phyloP scores from a whole-genome alignment of 192 early-diverging fungal species.

The Geranomyces michiganensis region DNA sequence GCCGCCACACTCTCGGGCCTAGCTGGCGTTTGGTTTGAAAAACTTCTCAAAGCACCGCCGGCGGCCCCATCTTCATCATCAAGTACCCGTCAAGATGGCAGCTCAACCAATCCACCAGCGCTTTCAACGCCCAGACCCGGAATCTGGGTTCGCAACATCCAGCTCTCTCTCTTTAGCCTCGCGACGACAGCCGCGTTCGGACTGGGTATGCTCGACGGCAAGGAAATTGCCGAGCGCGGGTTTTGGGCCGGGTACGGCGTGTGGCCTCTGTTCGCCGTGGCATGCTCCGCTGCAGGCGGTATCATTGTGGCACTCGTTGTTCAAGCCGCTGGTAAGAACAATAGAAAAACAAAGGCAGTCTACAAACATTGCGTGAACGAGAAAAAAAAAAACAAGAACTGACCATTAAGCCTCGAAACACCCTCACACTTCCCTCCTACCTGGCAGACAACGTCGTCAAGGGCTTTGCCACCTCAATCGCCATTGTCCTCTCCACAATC shows the following conservation, averaged over 20 bases:
- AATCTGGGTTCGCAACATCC: conserved; percentile 18
- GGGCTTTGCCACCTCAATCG: conserved; percentile 5
- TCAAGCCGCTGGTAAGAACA: conserved; percentile 3
- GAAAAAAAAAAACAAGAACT: not conserved
- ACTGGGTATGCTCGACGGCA: not conserved
- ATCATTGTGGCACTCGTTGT: conserved; percentile 11
- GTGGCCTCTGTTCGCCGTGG: not conserved
- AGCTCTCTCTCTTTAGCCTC: conserved; percentile 9
- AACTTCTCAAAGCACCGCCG: not conserved
- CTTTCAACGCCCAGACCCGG: not conserved
- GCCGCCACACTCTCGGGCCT: conserved; percentile 7
- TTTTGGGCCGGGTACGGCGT: conserved; percentile 16
- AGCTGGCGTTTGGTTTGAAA: conserved; percentile 12
- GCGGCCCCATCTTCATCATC: not conserved
- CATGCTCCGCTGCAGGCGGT: not conserved
- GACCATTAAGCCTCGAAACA: not conserved
- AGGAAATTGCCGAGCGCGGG: conserved; percentile 7
- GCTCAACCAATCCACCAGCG: not conserved
- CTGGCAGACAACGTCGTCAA: conserved; percentile 10
- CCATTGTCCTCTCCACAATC: conserved; percentile 1
- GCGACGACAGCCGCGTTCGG: not conserved
- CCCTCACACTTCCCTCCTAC: not conserved
- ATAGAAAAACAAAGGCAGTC: no score
- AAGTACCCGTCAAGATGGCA: no score
- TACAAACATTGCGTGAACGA: no score